These are phyloP conservation scores for Chloris gayana DNA, from an alignment of 176 grass and related monocot genomes.

Conservation along the genomic window DNA sequence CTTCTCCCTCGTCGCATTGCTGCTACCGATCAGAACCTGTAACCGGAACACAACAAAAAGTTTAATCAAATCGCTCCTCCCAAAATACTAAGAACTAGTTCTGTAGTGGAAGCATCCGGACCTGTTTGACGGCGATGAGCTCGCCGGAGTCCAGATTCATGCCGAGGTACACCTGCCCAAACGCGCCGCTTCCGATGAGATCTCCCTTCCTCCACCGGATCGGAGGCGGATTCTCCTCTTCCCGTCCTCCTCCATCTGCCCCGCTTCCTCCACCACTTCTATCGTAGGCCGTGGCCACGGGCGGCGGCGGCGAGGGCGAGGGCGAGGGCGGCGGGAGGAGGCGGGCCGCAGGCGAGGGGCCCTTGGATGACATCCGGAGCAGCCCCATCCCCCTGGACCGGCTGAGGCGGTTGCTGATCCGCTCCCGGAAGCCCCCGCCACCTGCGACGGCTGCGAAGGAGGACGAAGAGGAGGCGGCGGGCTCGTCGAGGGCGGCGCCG, in stretches of 20 bases:
- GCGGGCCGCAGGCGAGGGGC: slow-evolving; percentile 47
- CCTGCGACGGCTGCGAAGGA: not conserved
- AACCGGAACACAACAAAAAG: slow-evolving; percentile 7
- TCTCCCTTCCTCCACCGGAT: slow-evolving; percentile 89
- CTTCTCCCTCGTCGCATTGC: slow-evolving; percentile 69
- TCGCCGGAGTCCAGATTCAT: slow-evolving; percentile 96
- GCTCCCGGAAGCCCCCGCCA: slow-evolving; percentile 35
- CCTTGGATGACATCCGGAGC: slow-evolving; percentile 64
- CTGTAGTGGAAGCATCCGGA: slow-evolving; percentile 17
- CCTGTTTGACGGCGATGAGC: slow-evolving; percentile 91
- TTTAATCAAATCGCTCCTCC: not conserved
- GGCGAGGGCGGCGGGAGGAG: slow-evolving; percentile 17
- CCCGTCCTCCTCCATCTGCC: slow-evolving; percentile 9
- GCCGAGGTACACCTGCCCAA: slow-evolving; percentile 78
- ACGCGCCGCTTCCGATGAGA: slow-evolving; percentile 74
- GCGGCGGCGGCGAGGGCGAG: not conserved
- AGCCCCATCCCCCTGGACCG: slow-evolving; percentile 63
- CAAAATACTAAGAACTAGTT: not conserved
- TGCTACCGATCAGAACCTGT: slow-evolving; percentile 79
- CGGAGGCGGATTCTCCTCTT: slow-evolving; percentile 48
- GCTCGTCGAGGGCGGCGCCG: slow-evolving; percentile 46
- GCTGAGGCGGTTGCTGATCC: slow-evolving; percentile 62
- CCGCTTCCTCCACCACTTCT: not conserved
- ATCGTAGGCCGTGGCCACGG: not conserved
- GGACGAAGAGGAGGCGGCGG: slow-evolving; percentile 27